phyloP scores from a whole-genome alignment of 352 stramenopile species.

The Pythium rhizo-oryzae region DNA sequence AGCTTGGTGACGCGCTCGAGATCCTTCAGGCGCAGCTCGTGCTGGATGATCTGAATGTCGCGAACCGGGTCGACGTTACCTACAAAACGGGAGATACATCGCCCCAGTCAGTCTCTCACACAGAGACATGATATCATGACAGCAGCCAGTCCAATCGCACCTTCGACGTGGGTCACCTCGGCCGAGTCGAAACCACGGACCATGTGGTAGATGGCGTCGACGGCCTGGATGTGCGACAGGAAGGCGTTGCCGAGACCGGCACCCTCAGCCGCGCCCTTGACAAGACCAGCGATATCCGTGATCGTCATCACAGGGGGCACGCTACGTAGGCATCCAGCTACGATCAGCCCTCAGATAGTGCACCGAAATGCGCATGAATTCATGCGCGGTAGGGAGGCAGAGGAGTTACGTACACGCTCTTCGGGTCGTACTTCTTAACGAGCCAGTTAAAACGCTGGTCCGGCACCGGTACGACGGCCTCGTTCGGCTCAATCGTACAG shows the following conservation, averaged over 20 bases:
- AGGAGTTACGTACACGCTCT: constrained; percentile 24
- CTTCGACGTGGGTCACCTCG: constrained; percentile 99
- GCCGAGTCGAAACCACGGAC: constrained; percentile 97
- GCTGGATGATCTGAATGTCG: constrained; percentile 99
- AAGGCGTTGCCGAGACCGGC: constrained; percentile 99
- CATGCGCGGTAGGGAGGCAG: neutral
- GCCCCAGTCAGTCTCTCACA: neutral
- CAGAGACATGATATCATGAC: neutral
- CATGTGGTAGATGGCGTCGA: constrained; percentile 99
- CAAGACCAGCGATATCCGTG: constrained; percentile 99
- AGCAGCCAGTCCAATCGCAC: neutral
- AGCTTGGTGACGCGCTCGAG: constrained; percentile 90
- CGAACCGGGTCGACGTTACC: constrained; percentile 98
- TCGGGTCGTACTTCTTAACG: constrained; percentile 71
- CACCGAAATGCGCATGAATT: neutral
- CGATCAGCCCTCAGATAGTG: neutral
- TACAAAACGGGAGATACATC: neutral
- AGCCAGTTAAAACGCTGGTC: constrained; percentile 99
- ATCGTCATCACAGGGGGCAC: constrained; percentile 98
- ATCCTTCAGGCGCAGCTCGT: constrained; percentile 98
- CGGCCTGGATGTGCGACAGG: constrained; percentile 98
- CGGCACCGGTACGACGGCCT: constrained; percentile 96
- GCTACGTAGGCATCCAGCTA: constrained; percentile 21
- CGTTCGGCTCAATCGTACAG: constrained; percentile 99
- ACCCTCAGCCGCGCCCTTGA: constrained; percentile 97